Evolutionary conservation across 768 basidiomycete species (phyloP).

Genomic region (Tulasnella sp.): DNA sequence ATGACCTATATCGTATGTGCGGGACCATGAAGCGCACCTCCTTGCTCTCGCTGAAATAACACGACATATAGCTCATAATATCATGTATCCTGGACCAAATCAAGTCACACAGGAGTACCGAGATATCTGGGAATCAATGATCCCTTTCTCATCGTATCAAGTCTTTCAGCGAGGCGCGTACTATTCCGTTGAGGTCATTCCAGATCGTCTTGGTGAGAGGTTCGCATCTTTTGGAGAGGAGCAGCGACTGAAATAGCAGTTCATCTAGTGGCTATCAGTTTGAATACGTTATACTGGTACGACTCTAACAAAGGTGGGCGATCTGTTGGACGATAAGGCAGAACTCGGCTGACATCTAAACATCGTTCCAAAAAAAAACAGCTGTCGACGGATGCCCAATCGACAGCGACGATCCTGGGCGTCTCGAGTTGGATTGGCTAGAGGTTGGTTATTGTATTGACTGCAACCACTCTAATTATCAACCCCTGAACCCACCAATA

Average conservation of each 20-base stretch:
- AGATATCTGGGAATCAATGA: conserved; percentile 73
- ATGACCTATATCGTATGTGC: conserved; percentile 74
- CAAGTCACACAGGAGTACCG: conserved; percentile 19
- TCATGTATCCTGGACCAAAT: conserved; percentile 17
- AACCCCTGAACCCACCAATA: background rate
- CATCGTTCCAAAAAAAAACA: conserved; percentile 28
- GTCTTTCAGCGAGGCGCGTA: conserved; percentile 85
- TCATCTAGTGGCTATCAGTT: conserved; percentile 53
- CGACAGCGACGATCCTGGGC: conserved; percentile 59
- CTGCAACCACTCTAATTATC: background rate
- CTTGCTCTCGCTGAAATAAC: background rate
- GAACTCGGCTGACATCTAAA: background rate
- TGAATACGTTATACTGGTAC: conserved; percentile 89
- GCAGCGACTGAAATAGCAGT: background rate
- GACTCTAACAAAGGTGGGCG: conserved; percentile 74
- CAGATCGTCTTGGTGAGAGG: conserved; percentile 37
- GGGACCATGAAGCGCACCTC: conserved; percentile 23
- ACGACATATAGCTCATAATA: conserved; percentile 16
- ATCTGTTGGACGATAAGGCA: background rate
- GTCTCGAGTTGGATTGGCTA: conserved; percentile 81
- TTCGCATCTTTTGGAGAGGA: background rate
- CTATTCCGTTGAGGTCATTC: conserved; percentile 69
- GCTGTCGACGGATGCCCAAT: conserved; percentile 63
- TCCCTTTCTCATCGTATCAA: conserved; percentile 68
- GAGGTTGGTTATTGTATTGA: conserved; percentile 35